Evolutionary conservation across 2,329 filamentous ascomycete genomes (phyloP).

Genomic region (Fusarium verrucosum): DNA sequence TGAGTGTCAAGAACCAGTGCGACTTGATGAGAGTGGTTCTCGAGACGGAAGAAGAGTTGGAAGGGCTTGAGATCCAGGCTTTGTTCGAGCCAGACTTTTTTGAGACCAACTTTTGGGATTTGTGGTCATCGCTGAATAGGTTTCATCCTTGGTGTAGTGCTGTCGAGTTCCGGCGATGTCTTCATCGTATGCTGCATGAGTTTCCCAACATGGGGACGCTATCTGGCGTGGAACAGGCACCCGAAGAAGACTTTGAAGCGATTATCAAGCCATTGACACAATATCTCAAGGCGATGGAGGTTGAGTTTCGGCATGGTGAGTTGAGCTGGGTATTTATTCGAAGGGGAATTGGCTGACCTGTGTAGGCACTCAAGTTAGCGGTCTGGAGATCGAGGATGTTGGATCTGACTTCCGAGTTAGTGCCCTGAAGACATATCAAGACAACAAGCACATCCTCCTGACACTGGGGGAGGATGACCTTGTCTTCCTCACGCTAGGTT

Average conservation of each 20-base stretch:
- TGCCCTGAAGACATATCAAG: slow-evolving; percentile 35
- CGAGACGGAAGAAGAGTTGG: slow-evolving; percentile 40
- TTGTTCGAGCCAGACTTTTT: slow-evolving; percentile 43
- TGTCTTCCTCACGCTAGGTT: slow-evolving; percentile 39
- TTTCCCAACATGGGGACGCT: slow-evolving; percentile 43
- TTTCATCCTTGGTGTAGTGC: slow-evolving; percentile 45
- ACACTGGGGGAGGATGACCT: slow-evolving; percentile 22
- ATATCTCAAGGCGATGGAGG: slow-evolving; percentile 43
- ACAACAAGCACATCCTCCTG: slow-evolving; percentile 20
- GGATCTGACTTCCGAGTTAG: slow-evolving; percentile 34
- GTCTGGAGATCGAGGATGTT: slow-evolving; percentile 37
- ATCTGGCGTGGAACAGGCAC: slow-evolving; percentile 41
- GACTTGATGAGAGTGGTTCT: slow-evolving; percentile 44
- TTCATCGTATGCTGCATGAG: slow-evolving; percentile 42
- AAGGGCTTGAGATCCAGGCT: slow-evolving; percentile 42
- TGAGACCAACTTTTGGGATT: slow-evolving; percentile 44
- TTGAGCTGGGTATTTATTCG: neutral
- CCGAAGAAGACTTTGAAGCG: slow-evolving; percentile 42
- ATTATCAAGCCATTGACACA: slow-evolving; percentile 42
- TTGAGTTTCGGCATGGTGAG: slow-evolving; percentile 43
- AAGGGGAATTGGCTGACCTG: slow-evolving; percentile 10
- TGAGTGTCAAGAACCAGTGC: slow-evolving; percentile 45
- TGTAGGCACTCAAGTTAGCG: slow-evolving; percentile 40
- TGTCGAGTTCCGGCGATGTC: slow-evolving; percentile 42
- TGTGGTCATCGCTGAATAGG: slow-evolving; percentile 43